Evolutionary conservation across 108 stramenopile species (phyloP), one percentile per base, ranked within the genome.

Genomic region (Cyclostephanos tholiformis): DNA sequence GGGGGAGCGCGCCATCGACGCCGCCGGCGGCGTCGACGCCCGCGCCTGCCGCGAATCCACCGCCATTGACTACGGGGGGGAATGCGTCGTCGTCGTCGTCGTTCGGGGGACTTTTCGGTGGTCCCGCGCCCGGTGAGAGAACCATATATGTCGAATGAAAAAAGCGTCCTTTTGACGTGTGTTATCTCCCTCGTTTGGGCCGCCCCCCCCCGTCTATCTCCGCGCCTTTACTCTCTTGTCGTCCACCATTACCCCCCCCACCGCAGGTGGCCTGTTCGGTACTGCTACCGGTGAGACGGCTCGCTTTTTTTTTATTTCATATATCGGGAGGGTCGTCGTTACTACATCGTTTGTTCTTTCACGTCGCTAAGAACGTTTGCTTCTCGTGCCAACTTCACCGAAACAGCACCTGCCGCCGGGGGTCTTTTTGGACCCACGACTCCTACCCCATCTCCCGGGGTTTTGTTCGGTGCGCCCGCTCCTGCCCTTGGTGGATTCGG

Each of bases 261-360:
- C 83, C 13, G 53, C 71, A 25, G 74, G 81, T 19, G 69, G 81
- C 57, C 64, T 81, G 46, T 85, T 85, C 71, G 84, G 81, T 36
- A 12, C 61, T n/a, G 67, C 85, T 44, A 19, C 77, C 22, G 49
- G 48, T 60, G n/a, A 60, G 59, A 60, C 0, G 16, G 16, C 23
- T 25, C 17, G 19, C 11, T 53, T 22, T 53, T 53, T 53, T 55
- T 20, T 13, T 8, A 26, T 27, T 26, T 25, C 53, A 9, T 13
- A 25, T 16, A 46, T 16, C n/a, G n/a, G n/a, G n/a, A n/a, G n/a
- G n/a, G n/a, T n/a, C n/a, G n/a, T n/a, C n/a, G n/a, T n/a, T n/a
- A n/a, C n/a, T n/a, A n/a, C n/a, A 8, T 41, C 7, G 41, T 41
- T 41, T 9, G 41, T 10, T 41, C 9, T 41, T 53, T 10, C 52